These are phyloP conservation scores for Trametes sp. DNA, from an alignment of 1,284 basidiomycete genomes.

Conservation along the genomic window DNA sequence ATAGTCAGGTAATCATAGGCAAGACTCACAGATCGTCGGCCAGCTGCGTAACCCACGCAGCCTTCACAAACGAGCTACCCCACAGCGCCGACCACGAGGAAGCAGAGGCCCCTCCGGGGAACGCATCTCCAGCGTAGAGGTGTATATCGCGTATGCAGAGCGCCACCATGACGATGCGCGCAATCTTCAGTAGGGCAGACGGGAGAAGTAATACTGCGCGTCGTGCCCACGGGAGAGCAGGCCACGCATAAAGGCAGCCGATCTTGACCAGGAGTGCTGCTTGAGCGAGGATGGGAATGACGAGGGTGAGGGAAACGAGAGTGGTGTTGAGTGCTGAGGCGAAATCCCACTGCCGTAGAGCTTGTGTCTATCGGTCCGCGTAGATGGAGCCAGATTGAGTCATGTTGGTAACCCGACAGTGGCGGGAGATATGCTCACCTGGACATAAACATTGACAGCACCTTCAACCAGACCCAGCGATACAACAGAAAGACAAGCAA, in stretches of 20 bases:
- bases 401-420: not conserved
- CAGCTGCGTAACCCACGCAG: not conserved
- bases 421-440: not conserved
- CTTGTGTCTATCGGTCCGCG: not conserved
- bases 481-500: not conserved
- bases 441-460: not conserved
- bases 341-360: not conserved
- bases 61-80: not conserved
- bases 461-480: not conserved
- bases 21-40: conserved; percentile 1
- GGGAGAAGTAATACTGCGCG: not conserved
- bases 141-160: not conserved
- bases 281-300: conserved; percentile 1
- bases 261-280: not conserved
- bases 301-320: not conserved
- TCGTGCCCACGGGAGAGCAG: not conserved
- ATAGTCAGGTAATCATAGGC: not conserved
- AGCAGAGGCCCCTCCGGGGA: no score
- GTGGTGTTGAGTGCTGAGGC: not conserved
- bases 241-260: not conserved
- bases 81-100: not conserved
- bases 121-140: not conserved
- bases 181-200: not conserved
- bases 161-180: not conserved
- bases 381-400: not conserved